These are phyloP conservation scores for Viola odorata DNA, from an alignment of 345 rosid genomes.

Conservation along the genomic window DNA sequence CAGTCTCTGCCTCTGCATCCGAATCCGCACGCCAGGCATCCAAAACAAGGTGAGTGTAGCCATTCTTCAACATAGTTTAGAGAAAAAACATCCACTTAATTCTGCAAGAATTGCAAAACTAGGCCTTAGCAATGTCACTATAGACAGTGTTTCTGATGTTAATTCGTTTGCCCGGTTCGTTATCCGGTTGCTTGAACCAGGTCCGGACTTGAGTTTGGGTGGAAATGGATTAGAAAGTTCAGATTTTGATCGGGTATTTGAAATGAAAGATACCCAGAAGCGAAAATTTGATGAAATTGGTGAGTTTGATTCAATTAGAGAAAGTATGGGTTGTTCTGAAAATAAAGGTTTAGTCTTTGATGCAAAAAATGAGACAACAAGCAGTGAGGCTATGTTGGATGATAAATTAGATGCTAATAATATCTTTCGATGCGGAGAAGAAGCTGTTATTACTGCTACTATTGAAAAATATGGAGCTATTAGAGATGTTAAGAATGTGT, in stretches of 20 bases:
- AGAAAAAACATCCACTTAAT: constrained; percentile 74
- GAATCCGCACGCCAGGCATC: constrained; percentile 39
- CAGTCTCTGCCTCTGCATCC: constrained; percentile 59
- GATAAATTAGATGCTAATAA: not conserved
- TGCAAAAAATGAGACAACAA: constrained; percentile 6
- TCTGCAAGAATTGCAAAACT: constrained; percentile 63
- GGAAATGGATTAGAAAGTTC: constrained; percentile 13
- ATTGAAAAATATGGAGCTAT: constrained; percentile 44
- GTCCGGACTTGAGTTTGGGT: constrained; percentile 11
- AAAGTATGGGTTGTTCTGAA: constrained; percentile 6
- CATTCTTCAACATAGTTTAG: constrained; percentile 75
- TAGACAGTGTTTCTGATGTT: constrained; percentile 56
- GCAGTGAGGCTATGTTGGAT: constrained; percentile 2
- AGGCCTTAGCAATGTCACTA: constrained; percentile 56
- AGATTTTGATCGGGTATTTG: constrained; percentile 17
- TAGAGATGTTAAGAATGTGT: constrained; percentile 18
- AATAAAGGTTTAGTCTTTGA: constrained; percentile 12
- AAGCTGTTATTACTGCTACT: constrained; percentile 24
- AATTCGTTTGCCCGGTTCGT: constrained; percentile 46
- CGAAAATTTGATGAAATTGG: constrained; percentile 12
- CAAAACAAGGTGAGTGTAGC: constrained; percentile 65
- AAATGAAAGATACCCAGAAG: constrained; percentile 6
- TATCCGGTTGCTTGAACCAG: constrained; percentile 32
- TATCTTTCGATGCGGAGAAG: constrained; percentile 5
- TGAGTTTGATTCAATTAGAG: constrained; percentile 18